Conservation (phyloP, 805 yeast species). For the Yarrowia yakushimensis region DNA sequence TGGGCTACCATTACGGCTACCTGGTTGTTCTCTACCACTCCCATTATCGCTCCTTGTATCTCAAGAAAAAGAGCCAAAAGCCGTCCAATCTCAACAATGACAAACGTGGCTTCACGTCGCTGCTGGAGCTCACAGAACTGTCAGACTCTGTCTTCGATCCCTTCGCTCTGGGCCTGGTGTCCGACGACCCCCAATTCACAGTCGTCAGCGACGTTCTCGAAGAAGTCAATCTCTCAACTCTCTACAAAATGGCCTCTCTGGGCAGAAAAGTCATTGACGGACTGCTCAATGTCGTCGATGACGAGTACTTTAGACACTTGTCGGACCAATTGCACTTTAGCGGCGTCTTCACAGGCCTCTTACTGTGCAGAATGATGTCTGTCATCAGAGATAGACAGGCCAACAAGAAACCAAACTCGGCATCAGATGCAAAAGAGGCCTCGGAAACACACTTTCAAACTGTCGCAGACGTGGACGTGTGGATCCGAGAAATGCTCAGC, state of each 20-base stretch:
- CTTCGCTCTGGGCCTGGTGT: slow-evolving; percentile 10
- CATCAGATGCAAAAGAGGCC: slow-evolving; percentile 7
- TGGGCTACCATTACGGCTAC: slow-evolving; percentile 61
- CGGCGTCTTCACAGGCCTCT: slow-evolving; percentile 33
- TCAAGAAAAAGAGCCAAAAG: slow-evolving; percentile 9
- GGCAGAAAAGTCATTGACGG: slow-evolving; percentile 42
- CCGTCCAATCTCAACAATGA: slow-evolving; percentile 25
- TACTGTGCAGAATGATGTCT: slow-evolving; percentile 28
- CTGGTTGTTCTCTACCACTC: slow-evolving; percentile 49
- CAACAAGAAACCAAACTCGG: neutral
- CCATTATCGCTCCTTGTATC: slow-evolving; percentile 30
- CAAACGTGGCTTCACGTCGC: slow-evolving; percentile 16
- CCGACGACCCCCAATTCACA: slow-evolving; percentile 6
- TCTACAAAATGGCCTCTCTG: slow-evolving; percentile 31
- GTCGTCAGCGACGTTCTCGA: slow-evolving; percentile 30
- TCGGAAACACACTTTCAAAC: slow-evolving; percentile 17
- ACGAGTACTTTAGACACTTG: slow-evolving; percentile 62
- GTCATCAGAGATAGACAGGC: slow-evolving; percentile 11
- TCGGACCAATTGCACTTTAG: slow-evolving; percentile 63
- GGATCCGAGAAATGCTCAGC: slow-evolving; percentile 13
- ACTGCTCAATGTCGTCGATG: slow-evolving; percentile 44
- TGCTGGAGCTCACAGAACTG: slow-evolving; percentile 6
- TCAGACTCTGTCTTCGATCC: slow-evolving; percentile 9
- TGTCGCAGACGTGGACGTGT: slow-evolving; percentile 5
- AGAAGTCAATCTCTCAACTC: slow-evolving; percentile 34